phyloP scores from a whole-genome alignment of 495 filamentous ascomycete genomes.

The Pseudomonodictys pantanalensis region DNA sequence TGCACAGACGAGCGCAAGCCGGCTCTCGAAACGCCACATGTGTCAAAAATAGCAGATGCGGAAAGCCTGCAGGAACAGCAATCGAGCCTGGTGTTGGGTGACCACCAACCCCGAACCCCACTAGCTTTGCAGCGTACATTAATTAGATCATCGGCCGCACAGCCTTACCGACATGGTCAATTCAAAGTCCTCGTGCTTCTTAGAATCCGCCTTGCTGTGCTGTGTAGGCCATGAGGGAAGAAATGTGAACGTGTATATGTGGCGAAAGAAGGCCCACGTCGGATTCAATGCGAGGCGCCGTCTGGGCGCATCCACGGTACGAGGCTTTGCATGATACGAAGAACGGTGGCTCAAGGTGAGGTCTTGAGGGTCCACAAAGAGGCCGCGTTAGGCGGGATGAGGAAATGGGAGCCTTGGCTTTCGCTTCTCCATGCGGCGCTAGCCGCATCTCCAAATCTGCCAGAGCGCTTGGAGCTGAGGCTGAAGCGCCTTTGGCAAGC shows the following conservation, averaged over 20 bases:
- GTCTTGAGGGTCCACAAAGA: neutral
- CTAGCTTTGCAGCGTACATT: neutral
- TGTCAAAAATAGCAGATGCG: constrained; percentile 1
- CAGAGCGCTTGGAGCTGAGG: constrained; percentile 5
- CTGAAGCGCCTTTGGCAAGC: constrained; percentile 14
- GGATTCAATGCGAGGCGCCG: constrained; percentile 9
- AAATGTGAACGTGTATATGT: neutral
- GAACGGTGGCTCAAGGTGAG: neutral
- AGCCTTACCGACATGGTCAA: neutral
- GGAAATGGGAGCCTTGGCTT: neutral
- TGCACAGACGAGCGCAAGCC: neutral
- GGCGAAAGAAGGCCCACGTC: no score
- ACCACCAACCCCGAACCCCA: no score
- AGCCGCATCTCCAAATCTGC: neutral
- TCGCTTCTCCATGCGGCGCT: constrained; percentile 14
- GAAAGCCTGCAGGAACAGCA: neutral
- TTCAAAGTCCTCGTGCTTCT: neutral
- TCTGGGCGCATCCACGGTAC: neutral
- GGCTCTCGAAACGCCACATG: neutral
- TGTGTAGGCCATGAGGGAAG: neutral
- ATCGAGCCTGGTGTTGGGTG: no score
- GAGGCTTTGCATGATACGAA: neutral
- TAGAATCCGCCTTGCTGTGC: neutral
- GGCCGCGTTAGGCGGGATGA: neutral
- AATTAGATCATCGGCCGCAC: neutral